Base-by-base conservation (phyloP, 176 grass and related monocot genomes). In the Musa itinerans region DNA sequence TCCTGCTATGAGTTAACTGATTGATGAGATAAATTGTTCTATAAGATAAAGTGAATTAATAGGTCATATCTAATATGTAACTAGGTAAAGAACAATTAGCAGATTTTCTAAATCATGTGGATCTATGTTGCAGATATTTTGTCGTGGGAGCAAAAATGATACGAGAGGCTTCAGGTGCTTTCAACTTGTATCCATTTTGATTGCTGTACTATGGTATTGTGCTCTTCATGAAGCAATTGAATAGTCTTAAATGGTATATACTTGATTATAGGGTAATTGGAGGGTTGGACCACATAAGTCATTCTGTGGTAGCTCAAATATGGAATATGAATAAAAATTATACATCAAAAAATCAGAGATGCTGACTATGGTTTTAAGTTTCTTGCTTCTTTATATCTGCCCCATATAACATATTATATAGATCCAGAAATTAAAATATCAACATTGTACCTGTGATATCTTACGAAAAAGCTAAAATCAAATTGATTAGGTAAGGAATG, bases 141-240 rank as follows among this genome's bases (percentile, higher is more conserved):
- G 90, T 50, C 88, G 88, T 65, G 90, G 95, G 76, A 99, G 90
- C 78, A 94, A 87, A 87, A 91, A 78, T 52, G 90, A 99, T 78
- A 94, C 90, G 52, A 91, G 95, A 84, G 95, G 95, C 83, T 93
- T 94, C 85, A 99, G 90, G 95, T 99, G 22, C 77, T 49, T 50
- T 17, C 53, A 43, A 76, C 9, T 27, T 75, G 23, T 61, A 61
- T 7, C 57, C 16, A n/a, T 61, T n/a, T 16, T 61, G 34, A 43
- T 43, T 43, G 16, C 19, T 21, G 57, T 61, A n/a, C 8, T 19
- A 61, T 16, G 11, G 4, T 55, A 54, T 73, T 73, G 8, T 54
- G 49, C 2, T 26, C 27, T 55, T 8, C 57, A 9, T 61, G 57
- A n/a, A 61, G 13, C 57, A 2, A 61, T 61, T 15, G 57, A 61